phyloP scores from a whole-genome alignment of 2,329 filamentous ascomycete genomes.

The Sodiomyces alkalinus region DNA sequence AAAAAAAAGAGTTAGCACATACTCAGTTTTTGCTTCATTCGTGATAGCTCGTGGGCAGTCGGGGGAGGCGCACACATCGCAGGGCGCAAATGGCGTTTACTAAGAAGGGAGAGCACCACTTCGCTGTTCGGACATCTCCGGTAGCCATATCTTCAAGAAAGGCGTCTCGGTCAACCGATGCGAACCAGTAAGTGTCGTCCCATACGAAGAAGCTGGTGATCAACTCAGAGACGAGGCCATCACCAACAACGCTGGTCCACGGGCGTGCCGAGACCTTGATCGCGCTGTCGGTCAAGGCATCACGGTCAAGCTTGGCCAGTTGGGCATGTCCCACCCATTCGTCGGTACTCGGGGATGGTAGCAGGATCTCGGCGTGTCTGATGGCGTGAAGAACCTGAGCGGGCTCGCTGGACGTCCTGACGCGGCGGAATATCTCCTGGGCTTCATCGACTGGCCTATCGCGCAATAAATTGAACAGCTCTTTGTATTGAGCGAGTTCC shows the following conservation, averaged over 20 bases:
- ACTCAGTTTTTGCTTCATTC: too few species aligned
- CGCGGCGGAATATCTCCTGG: constrained; percentile 8
- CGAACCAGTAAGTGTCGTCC: constrained; percentile 12
- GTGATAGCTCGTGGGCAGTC: too few species aligned
- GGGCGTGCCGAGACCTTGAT: constrained; percentile 14
- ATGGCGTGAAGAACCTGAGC: constrained; percentile 8
- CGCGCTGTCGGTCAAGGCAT: constrained; percentile 7
- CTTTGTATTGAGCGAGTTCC: constrained; percentile 7
- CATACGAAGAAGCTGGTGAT: constrained; percentile 15
- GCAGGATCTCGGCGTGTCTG: constrained; percentile 9
- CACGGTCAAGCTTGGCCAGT: constrained; percentile 6
- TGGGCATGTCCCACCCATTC: constrained; percentile 3
- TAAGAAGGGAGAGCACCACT: constrained; percentile 16
- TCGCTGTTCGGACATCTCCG: constrained; percentile 6
- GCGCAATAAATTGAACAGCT: constrained; percentile 8
- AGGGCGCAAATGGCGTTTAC: constrained; percentile 17
- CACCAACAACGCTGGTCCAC: constrained; percentile 15
- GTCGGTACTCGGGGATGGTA: constrained; percentile 3
- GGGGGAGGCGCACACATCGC: constrained; percentile 15
- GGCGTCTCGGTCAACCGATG: constrained; percentile 11
- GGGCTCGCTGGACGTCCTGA: constrained; percentile 6
- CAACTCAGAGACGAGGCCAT: constrained; percentile 16
- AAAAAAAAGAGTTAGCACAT: too few species aligned
- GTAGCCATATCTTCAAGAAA: constrained; percentile 14
- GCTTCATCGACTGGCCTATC: constrained; percentile 9